phyloP scores from a whole-genome alignment of 2,329 filamentous ascomycete species.

The Clonostachys rhizophaga region DNA sequence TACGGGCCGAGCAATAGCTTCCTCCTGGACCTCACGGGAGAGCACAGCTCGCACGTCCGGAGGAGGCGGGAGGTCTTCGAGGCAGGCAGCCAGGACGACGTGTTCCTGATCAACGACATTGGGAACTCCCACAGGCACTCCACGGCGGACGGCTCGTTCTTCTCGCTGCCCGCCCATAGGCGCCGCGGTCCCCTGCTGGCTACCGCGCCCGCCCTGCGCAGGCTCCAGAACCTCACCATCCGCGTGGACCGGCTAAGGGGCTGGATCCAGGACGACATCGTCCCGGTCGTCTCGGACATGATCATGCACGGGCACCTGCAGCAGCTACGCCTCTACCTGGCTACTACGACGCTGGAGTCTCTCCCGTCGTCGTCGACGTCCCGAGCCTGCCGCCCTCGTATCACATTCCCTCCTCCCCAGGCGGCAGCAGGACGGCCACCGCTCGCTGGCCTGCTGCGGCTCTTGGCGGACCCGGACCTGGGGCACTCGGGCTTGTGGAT shows the following conservation, averaged over 20 bases:
- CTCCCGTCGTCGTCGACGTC: too few species aligned
- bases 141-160: neutral
- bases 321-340: constrained; percentile 9
- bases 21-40: constrained; percentile 16
- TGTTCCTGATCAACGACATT: neutral
- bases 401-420: too few species aligned
- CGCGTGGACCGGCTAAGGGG: constrained; percentile 19
- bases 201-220: constrained; percentile 9
- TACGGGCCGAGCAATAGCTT: constrained; percentile 22
- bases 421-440: constrained; percentile 10
- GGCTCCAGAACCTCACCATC: constrained; percentile 17
- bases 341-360: neutral
- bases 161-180: neutral
- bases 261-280: constrained; percentile 19
- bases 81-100: neutral
- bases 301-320: constrained; percentile 19
- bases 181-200: neutral
- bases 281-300: constrained; percentile 22
- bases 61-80: constrained; percentile 10
- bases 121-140: neutral
- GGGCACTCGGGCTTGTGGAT: too few species aligned
- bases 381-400: too few species aligned
- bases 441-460: constrained; percentile 26
- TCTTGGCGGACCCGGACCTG: constrained; percentile 37
- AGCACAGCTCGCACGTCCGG: constrained; percentile 17